Evolutionary conservation across 108 stramenopile species (phyloP), one percentile per base, ranked within the genome.

Genomic region (Cyclostephanos tholiformis): DNA sequence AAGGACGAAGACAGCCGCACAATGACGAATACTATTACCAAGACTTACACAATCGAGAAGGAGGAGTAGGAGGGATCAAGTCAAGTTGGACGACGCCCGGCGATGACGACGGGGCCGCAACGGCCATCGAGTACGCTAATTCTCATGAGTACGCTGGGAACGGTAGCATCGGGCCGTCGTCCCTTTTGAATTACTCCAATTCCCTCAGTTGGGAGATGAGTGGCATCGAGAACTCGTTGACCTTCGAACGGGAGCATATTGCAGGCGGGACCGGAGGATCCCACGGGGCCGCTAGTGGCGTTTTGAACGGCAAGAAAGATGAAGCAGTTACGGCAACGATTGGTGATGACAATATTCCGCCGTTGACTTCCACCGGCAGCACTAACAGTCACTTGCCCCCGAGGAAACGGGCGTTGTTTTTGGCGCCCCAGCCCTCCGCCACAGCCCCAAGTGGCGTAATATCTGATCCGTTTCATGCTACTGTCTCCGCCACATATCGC

Each of bases 141-240:
- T 58, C 57, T 10, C 25, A 58, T 17, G 57, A 58, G 57, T 58
- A 27, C 12, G 57, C 29, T 13, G 57, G 30, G 17, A 30, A 58
- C 26, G 57, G 57, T 39, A 32, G 67, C 67, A 57, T 69, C 67
- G 41, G 41, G 25, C 22, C 55, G 56, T 27, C 39, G 35, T 57
- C 67, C 36, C 41, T 41, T 19, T 23, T 69, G 52, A 58, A 29
- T 26, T 50, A 43, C 41, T 62, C 71, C 20, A 36, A 35, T 14
- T 61, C 59, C 25, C 46, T 72, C 26, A 63, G 62, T 16, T 72
- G 71, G 71, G 71, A 72, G 38, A 46, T 72, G 63, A 72, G 71
- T 35, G 51, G 65, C 23, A 52, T 66, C 30, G 65, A 27, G 11
- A 51, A 26, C 22, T 32, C 65, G 38, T 35, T 25, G 58, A 62